These are phyloP conservation scores for Fusarium azukiicola DNA, from an alignment of 2,329 filamentous ascomycete genomes.

Conservation along the genomic window DNA sequence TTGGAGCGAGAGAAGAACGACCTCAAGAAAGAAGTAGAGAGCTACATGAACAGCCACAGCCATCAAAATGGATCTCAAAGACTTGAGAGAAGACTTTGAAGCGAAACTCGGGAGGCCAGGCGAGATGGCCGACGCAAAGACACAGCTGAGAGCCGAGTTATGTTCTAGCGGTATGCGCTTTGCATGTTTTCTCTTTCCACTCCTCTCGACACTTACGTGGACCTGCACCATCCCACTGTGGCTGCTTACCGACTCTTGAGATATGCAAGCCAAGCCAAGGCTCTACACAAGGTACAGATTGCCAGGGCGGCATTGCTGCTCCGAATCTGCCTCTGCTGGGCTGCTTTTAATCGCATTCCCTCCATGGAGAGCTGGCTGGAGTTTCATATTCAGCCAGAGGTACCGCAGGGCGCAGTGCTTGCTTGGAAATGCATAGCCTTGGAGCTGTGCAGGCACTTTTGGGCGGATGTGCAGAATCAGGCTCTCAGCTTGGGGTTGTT, in stretches of 20 bases:
- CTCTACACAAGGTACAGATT: neutral
- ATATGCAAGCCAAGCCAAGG: neutral
- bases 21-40: neutral
- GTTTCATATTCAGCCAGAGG: no score
- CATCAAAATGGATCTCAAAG: no score
- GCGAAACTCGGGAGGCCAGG: neutral
- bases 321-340: neutral
- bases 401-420: no score
- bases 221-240: neutral
- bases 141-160: neutral
- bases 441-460: no score
- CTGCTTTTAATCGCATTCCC: neutral
- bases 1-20: neutral
- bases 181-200: neutral
- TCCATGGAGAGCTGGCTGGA: no score
- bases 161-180: neutral
- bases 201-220: neutral
- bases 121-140: neutral
- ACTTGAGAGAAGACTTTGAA: no score
- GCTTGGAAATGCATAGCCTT: no score
- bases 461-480: no score
- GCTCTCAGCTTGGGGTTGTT: no score
- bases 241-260: neutral
- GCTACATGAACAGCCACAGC: neutral
- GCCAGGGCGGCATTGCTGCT: neutral